Evolutionary conservation across 2,329 filamentous ascomycete species (phyloP).

Genomic region (Westerdykella aurantiaca): DNA sequence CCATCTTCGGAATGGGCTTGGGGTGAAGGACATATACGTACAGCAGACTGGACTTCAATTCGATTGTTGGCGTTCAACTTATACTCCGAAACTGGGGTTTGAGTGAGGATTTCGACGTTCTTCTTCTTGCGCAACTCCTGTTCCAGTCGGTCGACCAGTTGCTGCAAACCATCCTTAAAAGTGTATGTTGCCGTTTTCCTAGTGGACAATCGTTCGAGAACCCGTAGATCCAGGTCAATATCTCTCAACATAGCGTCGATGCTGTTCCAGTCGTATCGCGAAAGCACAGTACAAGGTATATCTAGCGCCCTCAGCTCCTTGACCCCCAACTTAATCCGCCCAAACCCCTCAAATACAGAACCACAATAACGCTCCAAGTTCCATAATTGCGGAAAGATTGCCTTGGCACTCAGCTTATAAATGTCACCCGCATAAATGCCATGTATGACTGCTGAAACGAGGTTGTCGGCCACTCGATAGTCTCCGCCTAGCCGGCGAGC

Average conservation of each 20-base stretch:
- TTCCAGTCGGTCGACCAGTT: constrained; percentile 35
- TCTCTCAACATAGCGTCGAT: constrained; percentile 29
- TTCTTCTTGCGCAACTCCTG: constrained; percentile 32
- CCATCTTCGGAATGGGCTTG: background rate
- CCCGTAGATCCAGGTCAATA: constrained; percentile 25
- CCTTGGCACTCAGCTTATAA: constrained; percentile 68
- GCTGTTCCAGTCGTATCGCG: constrained; percentile 17
- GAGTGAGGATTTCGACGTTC: constrained; percentile 38
- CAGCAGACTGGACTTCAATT: too few relatives aligned
- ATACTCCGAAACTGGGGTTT: constrained; percentile 22
- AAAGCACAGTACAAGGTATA: constrained; percentile 9
- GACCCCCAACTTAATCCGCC: constrained; percentile 13
- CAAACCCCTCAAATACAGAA: constrained; percentile 18
- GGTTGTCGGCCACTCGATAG: constrained; percentile 58
- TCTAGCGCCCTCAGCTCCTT: background rate
- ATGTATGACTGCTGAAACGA: constrained; percentile 70
- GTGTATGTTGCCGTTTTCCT: constrained; percentile 37
- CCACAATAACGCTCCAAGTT: constrained; percentile 46
- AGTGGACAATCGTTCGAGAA: background rate
- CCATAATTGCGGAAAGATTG: constrained; percentile 50
- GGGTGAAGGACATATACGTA: too few relatives aligned
- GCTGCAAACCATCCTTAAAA: constrained; percentile 41
- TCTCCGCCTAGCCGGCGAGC: constrained; percentile 45
- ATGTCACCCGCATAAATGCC: constrained; percentile 92
- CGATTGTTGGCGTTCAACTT: background rate